Evolutionary conservation across 2,329 filamentous ascomycete species (phyloP).

Genomic region (Penicillium glabrum): DNA sequence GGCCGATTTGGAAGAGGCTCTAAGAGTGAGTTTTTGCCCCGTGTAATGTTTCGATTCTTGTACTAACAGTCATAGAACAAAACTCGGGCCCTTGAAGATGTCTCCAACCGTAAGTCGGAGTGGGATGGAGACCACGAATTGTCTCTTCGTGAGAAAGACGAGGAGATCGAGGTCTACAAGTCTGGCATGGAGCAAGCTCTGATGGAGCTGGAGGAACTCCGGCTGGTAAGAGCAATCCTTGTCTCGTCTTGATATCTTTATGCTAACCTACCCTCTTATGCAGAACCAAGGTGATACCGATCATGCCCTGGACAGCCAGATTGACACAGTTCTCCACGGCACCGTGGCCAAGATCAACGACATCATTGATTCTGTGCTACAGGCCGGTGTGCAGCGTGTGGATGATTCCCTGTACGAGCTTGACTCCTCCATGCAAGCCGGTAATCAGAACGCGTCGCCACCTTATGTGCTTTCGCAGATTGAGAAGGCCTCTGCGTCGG

Average conservation of each 20-base stretch:
- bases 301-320: constrained; percentile 79
- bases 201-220: constrained; percentile 86
- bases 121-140: constrained; percentile 83
- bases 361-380: constrained; percentile 94
- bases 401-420: constrained; percentile 97
- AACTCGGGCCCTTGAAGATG: constrained; percentile 80
- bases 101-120: constrained; percentile 74
- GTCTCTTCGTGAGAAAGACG: constrained; percentile 87
- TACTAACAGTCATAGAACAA: constrained; percentile 63
- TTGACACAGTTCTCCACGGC: constrained; percentile 82
- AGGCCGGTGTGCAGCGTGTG: constrained; percentile 87
- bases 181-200: constrained; percentile 96
- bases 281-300: constrained; percentile 73
- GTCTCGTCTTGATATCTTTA: not conserved
- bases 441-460: constrained; percentile 96
- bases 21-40: constrained; percentile 51
- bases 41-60: not conserved
- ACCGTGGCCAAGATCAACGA: constrained; percentile 94
- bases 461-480: constrained; percentile 95
- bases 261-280: constrained; percentile 1
- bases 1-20: constrained; percentile 89
- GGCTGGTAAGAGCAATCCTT: constrained; percentile 45
- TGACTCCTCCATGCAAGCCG: constrained; percentile 96
- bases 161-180: constrained; percentile 97
- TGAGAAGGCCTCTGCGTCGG: constrained; percentile 90